A percentile compares a stretch with the other conserved stretches of the same genome.
These are phyloP conservation scores for Poterioochromonas sp. DNA, from an alignment of 352 stramenopile genomes.

Conservation along the genomic window DNA sequence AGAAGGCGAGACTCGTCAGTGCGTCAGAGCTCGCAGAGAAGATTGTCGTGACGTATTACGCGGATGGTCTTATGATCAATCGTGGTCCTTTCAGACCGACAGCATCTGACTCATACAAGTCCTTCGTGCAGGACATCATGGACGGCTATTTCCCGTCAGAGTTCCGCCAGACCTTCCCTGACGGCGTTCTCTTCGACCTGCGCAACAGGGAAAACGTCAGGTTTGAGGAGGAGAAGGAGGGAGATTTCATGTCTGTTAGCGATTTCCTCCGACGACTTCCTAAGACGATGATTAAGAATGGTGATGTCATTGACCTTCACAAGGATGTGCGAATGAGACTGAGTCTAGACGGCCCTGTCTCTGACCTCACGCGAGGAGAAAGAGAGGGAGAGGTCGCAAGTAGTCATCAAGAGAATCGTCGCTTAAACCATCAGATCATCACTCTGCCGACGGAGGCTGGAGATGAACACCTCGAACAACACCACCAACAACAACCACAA, in stretches of 20 bases:
- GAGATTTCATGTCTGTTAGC: background rate
- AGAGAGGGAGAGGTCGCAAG: background rate
- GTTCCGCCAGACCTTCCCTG: slow-evolving; percentile 41
- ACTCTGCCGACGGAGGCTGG: background rate
- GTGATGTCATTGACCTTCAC: slow-evolving; percentile 1
- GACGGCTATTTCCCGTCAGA: slow-evolving; percentile 50
- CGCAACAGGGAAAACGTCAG: background rate
- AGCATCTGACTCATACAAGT: background rate
- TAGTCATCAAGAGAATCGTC: no score
- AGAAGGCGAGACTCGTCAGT: slow-evolving; percentile 31
- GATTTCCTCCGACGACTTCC: background rate
- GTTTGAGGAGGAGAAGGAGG: background rate
- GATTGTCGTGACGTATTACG: slow-evolving; percentile 36
- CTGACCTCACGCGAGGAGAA: background rate
- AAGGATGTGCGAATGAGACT: background rate
- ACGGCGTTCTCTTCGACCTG: slow-evolving; percentile 46
- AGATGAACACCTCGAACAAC: background rate
- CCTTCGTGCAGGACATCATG: slow-evolving; percentile 46
- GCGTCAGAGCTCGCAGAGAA: slow-evolving; percentile 30
- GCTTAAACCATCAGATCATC: background rate
- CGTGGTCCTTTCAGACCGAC: slow-evolving; percentile 41
- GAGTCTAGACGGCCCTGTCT: background rate
- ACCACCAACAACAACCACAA: background rate
- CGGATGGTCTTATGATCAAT: slow-evolving; percentile 39
- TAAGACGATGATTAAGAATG: background rate